Base-by-base conservation (phyloP, 768 basidiomycete species). In the Ephemerocybe angulata region DNA sequence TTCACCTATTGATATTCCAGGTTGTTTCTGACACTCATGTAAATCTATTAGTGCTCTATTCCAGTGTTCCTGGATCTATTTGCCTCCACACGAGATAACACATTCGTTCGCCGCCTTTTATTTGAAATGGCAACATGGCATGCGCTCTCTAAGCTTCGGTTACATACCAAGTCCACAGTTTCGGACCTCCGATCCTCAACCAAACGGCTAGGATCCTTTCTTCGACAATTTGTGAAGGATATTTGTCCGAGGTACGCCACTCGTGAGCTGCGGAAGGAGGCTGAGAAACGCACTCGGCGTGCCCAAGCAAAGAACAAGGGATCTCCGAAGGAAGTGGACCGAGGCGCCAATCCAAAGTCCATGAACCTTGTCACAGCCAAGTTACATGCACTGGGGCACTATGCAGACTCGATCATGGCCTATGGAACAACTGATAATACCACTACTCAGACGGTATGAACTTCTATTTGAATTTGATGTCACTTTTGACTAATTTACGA, bases 31-130 rank as follows among this genome's bases (percentile, higher is more conserved):
- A 13, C 40, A 22, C 19, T 25, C 29, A 2, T 22, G 17, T 21
- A 30, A 5, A 4, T 12, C 24, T 15, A 13, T 5, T 47, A 75
- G 73, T 72, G 72, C 48, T 60, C 70, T 0, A 63, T 76, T 2
- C 75, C 76, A 0, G 70, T 63, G 0, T 75, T 76, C 15, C 71
- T 67, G 0, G 61, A 75, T 0, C 58, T 77, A 0, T 65, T 63
- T 3, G 24, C n/a, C n/a, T n/a, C n/a, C n/a, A n/a, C 51, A 0
- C 27, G 27, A 0, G 60, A 72, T 19, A 56, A 74, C 25, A 13
- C 28, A 3, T 46, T 60, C 2, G 47, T 72, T 1, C 50, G 59
- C 6, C 57, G 59, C 1, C 54, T 76, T 0, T 43, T 74, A 0
- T 73, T 69, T 54, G 52, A 48, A 1, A 55, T 67, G 2, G 63